Percentiles rank a stretch among this genome's conserved stretches.
Evolutionary conservation across 2,329 filamentous ascomycete species (phyloP).

Genomic region (Hypoxylon sp.): DNA sequence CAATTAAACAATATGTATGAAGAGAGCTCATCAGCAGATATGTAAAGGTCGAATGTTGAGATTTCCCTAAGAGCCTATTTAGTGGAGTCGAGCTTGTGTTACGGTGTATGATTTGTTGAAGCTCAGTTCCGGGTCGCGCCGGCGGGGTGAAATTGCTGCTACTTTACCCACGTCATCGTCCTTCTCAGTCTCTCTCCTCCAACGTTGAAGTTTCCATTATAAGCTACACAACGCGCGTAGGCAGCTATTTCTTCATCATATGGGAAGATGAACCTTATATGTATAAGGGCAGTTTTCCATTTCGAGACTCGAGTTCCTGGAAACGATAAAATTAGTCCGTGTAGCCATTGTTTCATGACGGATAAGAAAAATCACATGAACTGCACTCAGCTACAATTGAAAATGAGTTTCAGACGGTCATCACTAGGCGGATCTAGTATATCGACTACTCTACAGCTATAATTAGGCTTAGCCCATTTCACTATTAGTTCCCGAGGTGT

Average conservation of each 20-base stretch:
- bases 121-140: neutral
- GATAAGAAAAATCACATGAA: neutral
- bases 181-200: neutral
- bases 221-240: neutral
- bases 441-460: neutral
- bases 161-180: constrained; percentile 28
- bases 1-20: neutral
- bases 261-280: neutral
- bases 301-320: neutral
- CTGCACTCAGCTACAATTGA: neutral
- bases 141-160: constrained; percentile 19
- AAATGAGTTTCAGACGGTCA: neutral
- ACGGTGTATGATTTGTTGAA: constrained; percentile 17
- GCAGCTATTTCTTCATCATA: neutral
- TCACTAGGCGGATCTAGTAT: neutral
- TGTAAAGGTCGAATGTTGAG: constrained; percentile 14
- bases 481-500: neutral
- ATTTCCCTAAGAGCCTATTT: constrained; percentile 24
- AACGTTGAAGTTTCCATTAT: neutral
- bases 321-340: neutral
- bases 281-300: neutral
- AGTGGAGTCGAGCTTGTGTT: constrained; percentile 18
- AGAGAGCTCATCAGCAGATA: constrained; percentile 7
- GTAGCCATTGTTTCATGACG: neutral
- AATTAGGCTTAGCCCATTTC: neutral